A percentile compares a stretch with the other conserved stretches of the same genome.
These are phyloP conservation scores for Neoscytalidium dimidiatum DNA, from an alignment of 2,329 filamentous ascomycete genomes.

Conservation along the genomic window DNA sequence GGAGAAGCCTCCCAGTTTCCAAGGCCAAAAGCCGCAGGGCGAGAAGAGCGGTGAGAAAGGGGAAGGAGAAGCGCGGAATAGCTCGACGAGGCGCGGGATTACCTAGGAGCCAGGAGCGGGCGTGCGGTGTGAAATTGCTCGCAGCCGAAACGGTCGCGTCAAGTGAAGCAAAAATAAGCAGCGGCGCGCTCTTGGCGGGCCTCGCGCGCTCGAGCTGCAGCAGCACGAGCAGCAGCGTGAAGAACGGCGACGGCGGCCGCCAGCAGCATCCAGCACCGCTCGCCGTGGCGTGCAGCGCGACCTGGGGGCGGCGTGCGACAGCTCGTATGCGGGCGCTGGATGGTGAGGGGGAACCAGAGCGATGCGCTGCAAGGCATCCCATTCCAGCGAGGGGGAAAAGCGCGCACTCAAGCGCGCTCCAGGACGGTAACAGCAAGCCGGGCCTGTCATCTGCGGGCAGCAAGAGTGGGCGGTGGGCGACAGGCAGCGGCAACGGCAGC, in stretches of 20 bases:
- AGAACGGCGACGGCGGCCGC: background rate
- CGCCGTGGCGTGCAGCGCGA: background rate
- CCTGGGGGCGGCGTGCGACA: background rate
- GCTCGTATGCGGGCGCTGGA: background rate
- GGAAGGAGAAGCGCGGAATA: background rate
- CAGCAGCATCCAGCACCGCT: background rate
- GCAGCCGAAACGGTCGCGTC: constrained; percentile 7
- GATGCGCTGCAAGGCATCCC: constrained; percentile 13
- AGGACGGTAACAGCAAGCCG: constrained; percentile 3
- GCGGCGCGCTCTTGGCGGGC: background rate
- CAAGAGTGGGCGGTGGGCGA: constrained; percentile 1
- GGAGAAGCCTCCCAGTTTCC: background rate
- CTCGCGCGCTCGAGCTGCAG: background rate
- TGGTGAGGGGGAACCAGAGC: background rate
- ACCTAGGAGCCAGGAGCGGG: background rate
- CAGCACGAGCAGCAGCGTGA: background rate
- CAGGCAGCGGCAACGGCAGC: background rate
- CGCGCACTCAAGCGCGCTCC: background rate
- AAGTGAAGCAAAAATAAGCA: constrained; percentile 7
- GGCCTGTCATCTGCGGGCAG: background rate
- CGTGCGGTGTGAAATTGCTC: constrained; percentile 12
- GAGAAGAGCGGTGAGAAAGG: constrained; percentile 16
- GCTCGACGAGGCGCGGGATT: background rate
- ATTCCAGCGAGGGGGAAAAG: constrained; percentile 14
- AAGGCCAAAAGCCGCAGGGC: background rate